These are phyloP conservation scores for Sporothrix humicola DNA, from an alignment of 2,329 filamentous ascomycete genomes.

Conservation along the genomic window DNA sequence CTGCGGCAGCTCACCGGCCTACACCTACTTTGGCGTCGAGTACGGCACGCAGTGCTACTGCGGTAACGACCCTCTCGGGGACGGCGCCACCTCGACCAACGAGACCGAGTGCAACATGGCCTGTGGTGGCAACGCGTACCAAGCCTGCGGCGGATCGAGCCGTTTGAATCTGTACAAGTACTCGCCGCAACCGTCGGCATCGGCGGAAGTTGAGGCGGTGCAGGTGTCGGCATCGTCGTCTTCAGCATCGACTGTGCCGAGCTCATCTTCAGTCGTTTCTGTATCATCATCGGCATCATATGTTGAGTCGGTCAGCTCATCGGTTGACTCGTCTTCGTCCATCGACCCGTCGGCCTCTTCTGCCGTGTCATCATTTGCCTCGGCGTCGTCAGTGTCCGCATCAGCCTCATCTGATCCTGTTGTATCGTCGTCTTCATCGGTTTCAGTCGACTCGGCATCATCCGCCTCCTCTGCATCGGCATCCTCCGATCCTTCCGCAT, in stretches of 20 bases:
- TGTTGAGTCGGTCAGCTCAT: no score
- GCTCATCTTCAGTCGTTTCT: not conserved
- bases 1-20: conserved; percentile 50
- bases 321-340: no score
- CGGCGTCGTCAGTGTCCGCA: not conserved
- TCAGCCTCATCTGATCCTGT: not conserved
- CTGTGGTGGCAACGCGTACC: conserved; percentile 35
- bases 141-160: conserved; percentile 36
- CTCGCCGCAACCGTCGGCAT: conserved; percentile 2
- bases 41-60: conserved; percentile 60
- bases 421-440: not conserved
- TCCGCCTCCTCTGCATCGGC: not conserved
- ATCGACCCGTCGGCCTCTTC: no score
- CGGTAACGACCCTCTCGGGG: conserved; percentile 40
- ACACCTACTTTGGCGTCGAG: conserved; percentile 56
- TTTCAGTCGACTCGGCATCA: no score
- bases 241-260: not conserved
- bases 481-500: not conserved
- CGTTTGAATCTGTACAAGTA: conserved; percentile 34
- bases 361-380: not conserved
- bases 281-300: no score
- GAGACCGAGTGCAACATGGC: conserved; percentile 34
- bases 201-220: not conserved
- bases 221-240: not conserved
- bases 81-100: conserved; percentile 24